Evolutionary conservation across 2,329 filamentous ascomycete species (phyloP), one percentile per base, ranked within the genome.

Genomic region (Exophiala mesophila): DNA sequence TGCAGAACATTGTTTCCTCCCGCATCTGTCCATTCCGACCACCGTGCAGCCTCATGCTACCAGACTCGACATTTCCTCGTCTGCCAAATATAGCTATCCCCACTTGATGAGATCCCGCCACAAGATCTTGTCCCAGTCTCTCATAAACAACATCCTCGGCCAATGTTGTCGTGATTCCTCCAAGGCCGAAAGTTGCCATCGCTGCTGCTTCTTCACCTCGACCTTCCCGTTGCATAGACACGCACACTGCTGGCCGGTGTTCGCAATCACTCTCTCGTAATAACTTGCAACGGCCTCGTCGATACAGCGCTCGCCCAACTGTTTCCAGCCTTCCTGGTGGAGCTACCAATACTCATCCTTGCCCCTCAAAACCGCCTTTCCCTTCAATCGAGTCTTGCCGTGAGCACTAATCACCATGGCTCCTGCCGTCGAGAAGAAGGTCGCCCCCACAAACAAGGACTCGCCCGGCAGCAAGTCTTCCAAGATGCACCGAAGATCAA

Each of bases 401-500:
- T n/a, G n/a, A n/a, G n/a, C n/a, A n/a, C n/a, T n/a, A n/a, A n/a
- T 39, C 44, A 17, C 21, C 24, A 56, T 56, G 52, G 50, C 45
- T 31, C 46, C 53, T 32, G 32, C 49, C 12, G 44, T 42, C 31
- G 51, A 49, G 31, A 51, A 52, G 39, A 52, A 46, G 39, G 31
- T 36, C 29, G 46, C 44, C 10, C 42, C 46, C n/a, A 36, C 61
- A 55, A 59, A 50, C 57, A 62, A 61, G 38, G 55, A 61, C 17
- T 50, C 50, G 9, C 56, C 58, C 1, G 53, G 55, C 13, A 51
- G 67, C 52, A 75, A 67, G 55, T 68, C 69, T 53, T 72, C 69
- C 41, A 90, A 94, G 73, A 88, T 92, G 82, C 90, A 96, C 68
- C 82, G 88, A 65, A 80, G 90, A 61, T 96, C 90, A 67, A 82